A percentile compares a stretch with the other conserved stretches of the same genome.
phyloP scores from a whole-genome alignment of 495 filamentous ascomycete species.

The Parmelia sp. region DNA sequence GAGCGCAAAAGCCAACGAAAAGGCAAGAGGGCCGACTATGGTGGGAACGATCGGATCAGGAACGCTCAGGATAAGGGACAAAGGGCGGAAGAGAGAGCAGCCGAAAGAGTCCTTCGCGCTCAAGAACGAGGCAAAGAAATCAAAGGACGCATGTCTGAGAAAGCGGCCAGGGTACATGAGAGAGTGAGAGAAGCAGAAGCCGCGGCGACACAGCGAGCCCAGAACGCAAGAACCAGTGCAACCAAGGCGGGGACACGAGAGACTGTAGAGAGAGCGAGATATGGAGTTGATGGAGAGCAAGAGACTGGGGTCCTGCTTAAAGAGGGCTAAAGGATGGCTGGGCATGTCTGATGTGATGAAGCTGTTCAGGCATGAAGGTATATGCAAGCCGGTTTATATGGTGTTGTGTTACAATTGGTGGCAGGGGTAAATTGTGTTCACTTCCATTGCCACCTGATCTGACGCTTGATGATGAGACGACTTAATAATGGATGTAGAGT shows the following conservation, averaged over 20 bases:
- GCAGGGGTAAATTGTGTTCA: no score
- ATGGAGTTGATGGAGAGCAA: conserved; percentile 6
- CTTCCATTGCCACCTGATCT: not conserved
- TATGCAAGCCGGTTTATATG: no score
- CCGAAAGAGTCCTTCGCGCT: conserved; percentile 6
- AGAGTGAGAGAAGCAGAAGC: conserved; percentile 12
- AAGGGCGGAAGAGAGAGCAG: conserved; percentile 4
- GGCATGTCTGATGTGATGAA: not conserved
- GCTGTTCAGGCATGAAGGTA: no score
- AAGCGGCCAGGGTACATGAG: not conserved
- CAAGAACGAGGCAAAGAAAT: conserved; percentile 6
- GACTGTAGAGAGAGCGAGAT: conserved; percentile 1
- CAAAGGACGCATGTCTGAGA: not conserved
- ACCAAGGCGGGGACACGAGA: conserved; percentile 14
- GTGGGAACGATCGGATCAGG: not conserved
- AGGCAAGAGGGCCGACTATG: conserved; percentile 9
- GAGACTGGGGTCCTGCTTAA: conserved; percentile 8
- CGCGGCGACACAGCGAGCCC: conserved; percentile 2
- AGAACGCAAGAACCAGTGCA: conserved; percentile 7
- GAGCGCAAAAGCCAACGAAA: conserved; percentile 10
- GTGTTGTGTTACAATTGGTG: no score
- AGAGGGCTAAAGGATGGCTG: not conserved
- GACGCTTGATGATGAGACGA: no score
- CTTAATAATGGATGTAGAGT: no score
- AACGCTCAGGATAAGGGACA: not conserved